Evolutionary conservation across 176 grass and related monocot genomes (phyloP).

Genomic region (Aegilops bicornis): DNA sequence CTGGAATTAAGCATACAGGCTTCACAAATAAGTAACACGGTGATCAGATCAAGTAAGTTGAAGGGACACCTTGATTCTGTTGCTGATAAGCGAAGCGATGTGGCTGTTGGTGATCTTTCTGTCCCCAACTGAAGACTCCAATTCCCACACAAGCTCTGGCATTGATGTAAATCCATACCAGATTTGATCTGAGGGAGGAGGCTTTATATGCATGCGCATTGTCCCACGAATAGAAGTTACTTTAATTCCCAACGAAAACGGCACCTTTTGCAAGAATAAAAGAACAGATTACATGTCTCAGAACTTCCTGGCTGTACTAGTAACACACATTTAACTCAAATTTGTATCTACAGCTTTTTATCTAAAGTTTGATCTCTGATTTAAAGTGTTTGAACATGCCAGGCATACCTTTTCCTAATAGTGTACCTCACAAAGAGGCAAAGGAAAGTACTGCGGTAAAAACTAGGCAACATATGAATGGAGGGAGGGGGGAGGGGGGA

Average conservation of each 20-base stretch:
- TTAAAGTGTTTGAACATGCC: neutral
- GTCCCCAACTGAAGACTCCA: conserved; percentile 77
- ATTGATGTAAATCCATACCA: conserved; percentile 80
- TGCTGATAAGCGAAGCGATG: conserved; percentile 62
- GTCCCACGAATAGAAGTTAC: conserved; percentile 64
- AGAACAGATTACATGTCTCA: conserved; percentile 12
- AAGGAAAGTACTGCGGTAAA: neutral
- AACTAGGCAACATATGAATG: neutral
- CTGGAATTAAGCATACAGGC: neutral
- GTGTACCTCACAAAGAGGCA: neutral
- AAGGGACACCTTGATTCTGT: conserved; percentile 65
- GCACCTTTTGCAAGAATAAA: conserved; percentile 59
- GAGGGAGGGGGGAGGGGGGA: neutral
- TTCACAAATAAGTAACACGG: neutral
- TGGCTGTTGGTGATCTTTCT: conserved; percentile 71
- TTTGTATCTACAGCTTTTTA: neutral
- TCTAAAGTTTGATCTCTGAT: neutral
- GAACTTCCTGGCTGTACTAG: neutral
- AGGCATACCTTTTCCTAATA: neutral
- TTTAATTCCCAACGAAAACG: conserved; percentile 64
- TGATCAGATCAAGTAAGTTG: conserved; percentile 13
- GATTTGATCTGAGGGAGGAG: conserved; percentile 66
- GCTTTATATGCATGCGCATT: conserved; percentile 65
- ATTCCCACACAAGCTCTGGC: conserved; percentile 76
- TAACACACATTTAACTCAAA: neutral